These are phyloP conservation scores for Microbotryum scabiosae DNA, from an alignment of 1,284 basidiomycete genomes.

Conservation along the genomic window DNA sequence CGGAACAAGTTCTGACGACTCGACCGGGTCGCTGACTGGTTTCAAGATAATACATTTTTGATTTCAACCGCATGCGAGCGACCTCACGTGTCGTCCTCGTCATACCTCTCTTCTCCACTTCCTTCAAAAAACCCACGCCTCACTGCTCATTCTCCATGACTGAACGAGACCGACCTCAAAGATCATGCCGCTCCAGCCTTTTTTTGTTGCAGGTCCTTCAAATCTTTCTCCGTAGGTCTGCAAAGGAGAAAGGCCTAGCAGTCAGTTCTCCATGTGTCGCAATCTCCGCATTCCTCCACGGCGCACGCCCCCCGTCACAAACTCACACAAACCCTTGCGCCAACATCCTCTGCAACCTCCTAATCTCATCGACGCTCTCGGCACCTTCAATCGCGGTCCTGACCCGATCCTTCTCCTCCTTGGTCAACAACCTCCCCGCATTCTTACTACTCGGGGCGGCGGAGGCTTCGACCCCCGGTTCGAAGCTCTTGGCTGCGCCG, in stretches of 20 bases:
- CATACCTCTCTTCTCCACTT: no score
- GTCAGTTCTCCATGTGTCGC: neutral
- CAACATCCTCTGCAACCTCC: constrained; percentile 74
- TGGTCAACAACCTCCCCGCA: constrained; percentile 69
- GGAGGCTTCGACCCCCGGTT: constrained; percentile 33
- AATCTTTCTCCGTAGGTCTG: constrained; percentile 30
- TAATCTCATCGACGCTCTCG: constrained; percentile 81
- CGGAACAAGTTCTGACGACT: no score
- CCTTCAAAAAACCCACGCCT: no score
- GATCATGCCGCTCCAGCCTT: constrained; percentile 3
- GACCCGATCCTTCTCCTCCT: constrained; percentile 82
- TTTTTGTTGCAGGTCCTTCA: constrained; percentile 26
- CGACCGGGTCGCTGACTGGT: no score
- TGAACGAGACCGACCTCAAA: no score
- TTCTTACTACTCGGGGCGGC: constrained; percentile 35
- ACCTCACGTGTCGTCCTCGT: no score
- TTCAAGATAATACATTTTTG: no score
- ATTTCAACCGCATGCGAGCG: no score
- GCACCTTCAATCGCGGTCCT: constrained; percentile 84
- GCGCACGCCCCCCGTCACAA: neutral
- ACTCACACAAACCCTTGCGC: constrained; percentile 36
- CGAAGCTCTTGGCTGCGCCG: constrained; percentile 47
- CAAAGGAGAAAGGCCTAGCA: neutral
- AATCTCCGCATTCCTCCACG: neutral
- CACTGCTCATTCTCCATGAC: no score